A percentile compares a stretch with the other conserved stretches of the same genome.
Conservation (phyloP, 805 yeast genomes). For the Sungouiella blattae region DNA sequence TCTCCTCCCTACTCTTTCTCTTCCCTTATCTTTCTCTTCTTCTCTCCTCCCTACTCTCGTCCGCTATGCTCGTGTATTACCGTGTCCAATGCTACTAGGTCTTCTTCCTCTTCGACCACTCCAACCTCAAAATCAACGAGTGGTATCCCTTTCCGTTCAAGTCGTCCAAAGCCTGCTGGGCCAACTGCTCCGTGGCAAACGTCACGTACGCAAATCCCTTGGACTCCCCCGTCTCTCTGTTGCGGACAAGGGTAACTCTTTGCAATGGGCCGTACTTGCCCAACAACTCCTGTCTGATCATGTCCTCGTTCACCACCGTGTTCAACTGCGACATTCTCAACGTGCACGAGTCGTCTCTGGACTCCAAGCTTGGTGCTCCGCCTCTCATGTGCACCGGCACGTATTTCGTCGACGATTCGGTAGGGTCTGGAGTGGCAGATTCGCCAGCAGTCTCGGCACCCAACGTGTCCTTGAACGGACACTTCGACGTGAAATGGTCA, state of each 20-base stretch:
- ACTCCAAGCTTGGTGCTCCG: conserved; percentile 43
- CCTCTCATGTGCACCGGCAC: conserved; percentile 46
- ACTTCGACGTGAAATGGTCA: conserved; percentile 86
- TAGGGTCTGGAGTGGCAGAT: conserved; percentile 24
- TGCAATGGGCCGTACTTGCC: conserved; percentile 62
- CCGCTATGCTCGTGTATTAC: conserved; percentile 2
- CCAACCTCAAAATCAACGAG: conserved; percentile 65
- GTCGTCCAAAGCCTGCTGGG: conserved; percentile 70
- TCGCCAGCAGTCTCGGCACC: conserved; percentile 50
- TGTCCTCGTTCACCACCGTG: conserved; percentile 76
- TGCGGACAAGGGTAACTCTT: conserved; percentile 81
- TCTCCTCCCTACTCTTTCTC: no score
- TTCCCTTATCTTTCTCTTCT: no score
- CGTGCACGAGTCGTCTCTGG: conserved; percentile 82
- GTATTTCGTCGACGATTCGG: conserved; percentile 26
- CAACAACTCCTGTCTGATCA: conserved; percentile 68
- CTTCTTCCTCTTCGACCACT: conserved; percentile 47
- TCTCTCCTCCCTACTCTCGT: no score
- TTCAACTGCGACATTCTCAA: conserved; percentile 89
- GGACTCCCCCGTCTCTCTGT: conserved; percentile 89
- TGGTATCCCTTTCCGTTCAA: conserved; percentile 91
- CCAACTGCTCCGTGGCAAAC: conserved; percentile 62
- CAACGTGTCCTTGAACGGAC: conserved; percentile 92
- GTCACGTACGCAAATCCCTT: conserved; percentile 96
- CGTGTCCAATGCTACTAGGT: conserved; percentile 8